Evolutionary conservation across 257 asterid species (phyloP).

Genomic region (Gardenia jasminoides): DNA sequence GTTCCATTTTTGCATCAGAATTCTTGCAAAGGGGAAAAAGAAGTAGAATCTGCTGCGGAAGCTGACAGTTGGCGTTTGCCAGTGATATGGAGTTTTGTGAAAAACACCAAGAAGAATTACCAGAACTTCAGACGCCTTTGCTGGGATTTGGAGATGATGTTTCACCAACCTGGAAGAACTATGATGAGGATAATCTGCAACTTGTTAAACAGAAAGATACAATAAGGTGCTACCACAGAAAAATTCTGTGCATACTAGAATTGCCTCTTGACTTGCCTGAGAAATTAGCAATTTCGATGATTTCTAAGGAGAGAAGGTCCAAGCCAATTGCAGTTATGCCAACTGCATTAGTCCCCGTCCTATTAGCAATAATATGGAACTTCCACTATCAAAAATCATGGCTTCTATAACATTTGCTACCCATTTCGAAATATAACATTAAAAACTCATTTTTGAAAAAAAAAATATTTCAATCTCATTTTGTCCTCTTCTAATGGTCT

Average conservation of each 20-base stretch:
- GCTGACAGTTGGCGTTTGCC: background rate
- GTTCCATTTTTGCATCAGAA: conserved; percentile 13
- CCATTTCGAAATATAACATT: too few relatives aligned
- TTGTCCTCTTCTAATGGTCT: too few relatives aligned
- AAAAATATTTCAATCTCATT: too few relatives aligned
- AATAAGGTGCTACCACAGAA: background rate
- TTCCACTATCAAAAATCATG: conserved; percentile 10
- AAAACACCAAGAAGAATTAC: conserved; percentile 1
- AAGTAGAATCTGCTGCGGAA: background rate
- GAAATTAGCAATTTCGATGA: conserved; percentile 20
- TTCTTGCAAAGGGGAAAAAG: background rate
- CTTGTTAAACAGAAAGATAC: background rate
- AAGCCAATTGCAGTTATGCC: conserved; percentile 22
- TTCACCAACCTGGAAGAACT: background rate
- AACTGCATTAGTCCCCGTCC: conserved; percentile 21
- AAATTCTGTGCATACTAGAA: conserved; percentile 13
- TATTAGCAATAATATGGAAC: conserved; percentile 20
- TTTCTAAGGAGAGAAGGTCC: conserved; percentile 23
- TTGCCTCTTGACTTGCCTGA: conserved; percentile 27
- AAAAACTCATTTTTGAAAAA: too few relatives aligned
- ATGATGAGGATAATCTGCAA: background rate
- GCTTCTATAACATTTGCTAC: too few relatives aligned
- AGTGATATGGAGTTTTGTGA: background rate
- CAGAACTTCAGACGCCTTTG: conserved; percentile 16
- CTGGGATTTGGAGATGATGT: conserved; percentile 4